Evolutionary conservation across 257 asterid species (phyloP), one percentile per base, ranked within the genome.

Genomic region (Penstemon davidsonii): DNA sequence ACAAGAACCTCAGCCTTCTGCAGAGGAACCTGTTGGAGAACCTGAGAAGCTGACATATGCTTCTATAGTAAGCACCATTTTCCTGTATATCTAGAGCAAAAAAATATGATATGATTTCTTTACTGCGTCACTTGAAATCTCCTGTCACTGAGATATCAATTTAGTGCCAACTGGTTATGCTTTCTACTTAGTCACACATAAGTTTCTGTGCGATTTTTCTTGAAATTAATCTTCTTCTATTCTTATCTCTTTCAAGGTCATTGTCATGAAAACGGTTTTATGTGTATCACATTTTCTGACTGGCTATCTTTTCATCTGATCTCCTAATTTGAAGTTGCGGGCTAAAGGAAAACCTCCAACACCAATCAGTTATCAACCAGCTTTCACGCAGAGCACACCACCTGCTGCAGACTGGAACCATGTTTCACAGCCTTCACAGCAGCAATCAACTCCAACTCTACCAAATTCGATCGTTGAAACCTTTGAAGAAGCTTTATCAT

Each of bases 31-130:
- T 68, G 39, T 71, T 73, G 87, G 71, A 55, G 95, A 86, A 69
- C 86, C 87, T 52, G 80, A 84, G 69, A 88, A 85, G 78, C 69
- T 82, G 72, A 79, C 92, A 53, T 87, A 87, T 70, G 95, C 95
- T 44, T 81, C 92, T 56, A 73, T 83, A 54, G 92, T 87, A 80
- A 55, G 89, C 69, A 52, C 19, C 74, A 70, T n/a, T 68, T 60
- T 18, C 5, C 0, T n/a, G 54, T 55, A 25, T 4, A 12, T 19
- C 54, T 59, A 36, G 33, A 49, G 62, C 52, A n/a, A 43, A 10
- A 57, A 49, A 69, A 45, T 42, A 53, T 54, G 46, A 40, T 38
- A 12, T 68, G 65, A 25, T 9, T 40, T 60, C 13, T 15, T 40
- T 50, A 5, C 40, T 49, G 25, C 4, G 7, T 37, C 18, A 58